Evolutionary conservation across 352 stramenopile species (phyloP).

Genomic region (Pythium brachiatum): DNA sequence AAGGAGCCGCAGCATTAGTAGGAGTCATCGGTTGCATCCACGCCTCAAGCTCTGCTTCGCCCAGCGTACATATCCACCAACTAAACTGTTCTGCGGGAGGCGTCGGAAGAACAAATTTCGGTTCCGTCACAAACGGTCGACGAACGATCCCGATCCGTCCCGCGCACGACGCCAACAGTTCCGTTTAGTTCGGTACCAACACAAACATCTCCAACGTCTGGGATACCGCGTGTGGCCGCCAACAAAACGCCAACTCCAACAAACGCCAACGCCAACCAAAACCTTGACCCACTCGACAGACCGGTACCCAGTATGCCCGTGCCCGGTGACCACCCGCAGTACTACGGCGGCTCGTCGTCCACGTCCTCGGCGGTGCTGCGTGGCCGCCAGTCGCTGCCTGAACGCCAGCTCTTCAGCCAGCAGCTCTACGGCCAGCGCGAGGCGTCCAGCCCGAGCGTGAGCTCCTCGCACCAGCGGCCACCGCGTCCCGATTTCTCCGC

Average conservation of each 20-base stretch:
- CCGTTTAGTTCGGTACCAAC: not conserved
- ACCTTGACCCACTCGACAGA: not conserved
- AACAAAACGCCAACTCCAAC: not conserved
- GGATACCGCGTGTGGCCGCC: not conserved
- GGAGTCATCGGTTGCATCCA: not conserved
- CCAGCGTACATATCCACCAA: not conserved
- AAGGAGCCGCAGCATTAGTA: not conserved
- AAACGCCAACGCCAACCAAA: not conserved
- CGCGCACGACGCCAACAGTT: not conserved
- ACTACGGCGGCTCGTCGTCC: slow-evolving; percentile 6
- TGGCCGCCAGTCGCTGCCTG: slow-evolving; percentile 20
- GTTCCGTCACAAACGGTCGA: not conserved
- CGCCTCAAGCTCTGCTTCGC: slow-evolving; percentile 1
- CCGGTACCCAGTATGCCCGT: slow-evolving; percentile 2
- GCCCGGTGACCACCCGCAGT: slow-evolving; percentile 2
- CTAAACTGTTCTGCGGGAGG: not conserved
- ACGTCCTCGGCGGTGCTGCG: not conserved
- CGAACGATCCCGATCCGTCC: not conserved
- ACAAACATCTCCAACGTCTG: not conserved
- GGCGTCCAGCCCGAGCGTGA: not conserved
- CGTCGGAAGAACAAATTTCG: not conserved
- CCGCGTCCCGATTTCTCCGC: slow-evolving; percentile 18
- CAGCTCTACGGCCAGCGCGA: slow-evolving; percentile 11
- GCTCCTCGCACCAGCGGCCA: not conserved
- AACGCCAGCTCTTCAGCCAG: slow-evolving; percentile 15